Evolutionary conservation across 345 rosid species (phyloP), one percentile per base, ranked within the genome.

Genomic region (Eucalyptus pauciflora): DNA sequence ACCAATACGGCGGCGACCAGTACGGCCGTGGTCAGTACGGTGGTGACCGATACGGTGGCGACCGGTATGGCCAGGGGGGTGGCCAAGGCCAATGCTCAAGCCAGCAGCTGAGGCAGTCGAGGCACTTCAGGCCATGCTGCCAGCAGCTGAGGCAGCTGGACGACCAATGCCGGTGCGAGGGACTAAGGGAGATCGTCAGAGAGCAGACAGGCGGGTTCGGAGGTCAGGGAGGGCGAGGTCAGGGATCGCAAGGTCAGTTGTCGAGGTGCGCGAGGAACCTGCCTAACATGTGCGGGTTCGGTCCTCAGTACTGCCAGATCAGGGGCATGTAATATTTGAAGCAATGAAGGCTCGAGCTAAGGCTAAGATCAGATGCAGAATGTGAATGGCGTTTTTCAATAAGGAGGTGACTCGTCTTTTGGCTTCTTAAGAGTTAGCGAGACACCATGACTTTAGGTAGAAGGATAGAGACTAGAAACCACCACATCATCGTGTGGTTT

Each of bases 131-230:
- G 64, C 87, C 46, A 5, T 86, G 87, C 87, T 76, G 83, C 88
- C 31, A 87, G 16, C 89, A 91, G 86, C 71, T 93, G 33, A 37
- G 89, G 87, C 46, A 86, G 33, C 7, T 91, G 48, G 89, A 90
- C 9, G 67, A 29, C 49, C 37, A 14, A n/a, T 92, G 93, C 89
- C 85, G 93, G 31, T 93, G 94, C 89, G 50, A 86, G 1, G 93
- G 88, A 14, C 88, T 93, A 29, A 51, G 71, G 87, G 76, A 87
- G 37, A 67, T 87, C 0, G 22, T 64, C 49, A 51, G 67, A 85
- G 50, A 88, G 86, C 93, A 87, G 37, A 86, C 41, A 13, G 88
- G 62, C 24, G 85, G 58, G 31, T 89, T 69, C 41, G 43, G 60
- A 41, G 37, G 37, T 33, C 37, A 33, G 37, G 37, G 37, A 33